Conservation (phyloP, 495 filamentous ascomycete species). For the Neurospora sp. region DNA sequence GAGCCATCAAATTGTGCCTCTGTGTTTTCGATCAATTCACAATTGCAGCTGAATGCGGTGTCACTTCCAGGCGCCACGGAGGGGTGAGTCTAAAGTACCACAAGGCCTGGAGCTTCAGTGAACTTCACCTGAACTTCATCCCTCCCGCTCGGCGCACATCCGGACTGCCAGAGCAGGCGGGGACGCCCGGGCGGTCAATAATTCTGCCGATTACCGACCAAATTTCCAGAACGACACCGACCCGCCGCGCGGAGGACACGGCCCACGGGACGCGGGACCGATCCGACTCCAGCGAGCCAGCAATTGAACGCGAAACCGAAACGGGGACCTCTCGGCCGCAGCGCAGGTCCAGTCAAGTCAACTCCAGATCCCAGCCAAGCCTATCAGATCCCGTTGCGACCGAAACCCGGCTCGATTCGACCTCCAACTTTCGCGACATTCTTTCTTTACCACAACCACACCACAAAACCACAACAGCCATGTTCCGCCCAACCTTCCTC, state of each 20-base stretch:
- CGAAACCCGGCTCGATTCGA: not conserved
- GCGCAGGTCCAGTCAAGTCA: not conserved
- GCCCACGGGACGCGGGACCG: not conserved
- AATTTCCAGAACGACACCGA: constrained; percentile 4
- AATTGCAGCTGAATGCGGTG: not conserved
- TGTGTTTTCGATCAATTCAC: not conserved
- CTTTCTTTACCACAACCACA: not conserved
- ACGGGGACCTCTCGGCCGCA: not conserved
- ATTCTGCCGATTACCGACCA: constrained; percentile 10
- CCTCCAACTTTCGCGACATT: not conserved
- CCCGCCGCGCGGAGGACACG: not conserved
- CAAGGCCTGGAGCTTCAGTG: not conserved
- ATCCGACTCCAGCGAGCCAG: not conserved
- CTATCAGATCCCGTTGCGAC: not conserved
- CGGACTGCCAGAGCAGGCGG: not conserved
- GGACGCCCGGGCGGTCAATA: constrained; percentile 8
- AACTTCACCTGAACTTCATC: not conserved
- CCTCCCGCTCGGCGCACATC: not conserved
- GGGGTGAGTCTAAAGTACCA: not conserved
- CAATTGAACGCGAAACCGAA: not conserved
- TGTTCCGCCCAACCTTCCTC: constrained; percentile 8
- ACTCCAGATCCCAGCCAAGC: not conserved
- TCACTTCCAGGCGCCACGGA: not conserved
- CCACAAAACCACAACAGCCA: not conserved
- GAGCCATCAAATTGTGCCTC: not conserved